phyloP scores from a whole-genome alignment of 257 asterid species.

The Ehretia macrophylla region DNA sequence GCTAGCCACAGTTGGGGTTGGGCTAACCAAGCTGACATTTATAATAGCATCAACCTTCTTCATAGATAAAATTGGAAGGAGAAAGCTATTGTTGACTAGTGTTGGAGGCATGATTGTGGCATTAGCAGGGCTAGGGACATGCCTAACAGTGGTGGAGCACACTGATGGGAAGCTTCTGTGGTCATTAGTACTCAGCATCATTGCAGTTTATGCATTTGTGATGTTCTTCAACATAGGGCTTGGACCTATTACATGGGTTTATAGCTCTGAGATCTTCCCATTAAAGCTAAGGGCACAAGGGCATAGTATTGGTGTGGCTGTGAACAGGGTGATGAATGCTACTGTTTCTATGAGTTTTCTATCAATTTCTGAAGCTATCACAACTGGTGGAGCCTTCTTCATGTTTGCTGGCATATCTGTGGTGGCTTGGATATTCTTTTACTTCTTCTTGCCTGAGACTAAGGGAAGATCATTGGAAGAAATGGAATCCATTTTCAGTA shows the following conservation, averaged over 20 bases:
- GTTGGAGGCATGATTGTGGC: conserved; percentile 52
- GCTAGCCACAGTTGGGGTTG: conserved; percentile 57
- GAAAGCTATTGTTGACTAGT: conserved; percentile 47
- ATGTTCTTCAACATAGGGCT: conserved; percentile 67
- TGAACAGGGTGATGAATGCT: conserved; percentile 71
- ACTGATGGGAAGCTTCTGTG: conserved; percentile 28
- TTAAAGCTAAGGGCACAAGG: conserved; percentile 56
- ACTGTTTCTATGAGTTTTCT: conserved; percentile 62
- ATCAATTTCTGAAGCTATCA: conserved; percentile 48
- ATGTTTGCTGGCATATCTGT: conserved; percentile 43
- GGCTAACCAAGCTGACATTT: conserved; percentile 47
- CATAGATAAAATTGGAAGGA: conserved; percentile 54
- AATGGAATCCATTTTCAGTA: conserved; percentile 50
- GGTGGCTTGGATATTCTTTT: conserved; percentile 56
- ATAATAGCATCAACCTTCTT: conserved; percentile 45
- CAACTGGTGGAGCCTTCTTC: conserved; percentile 56
- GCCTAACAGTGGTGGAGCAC: conserved; percentile 42
- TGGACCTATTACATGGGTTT: conserved; percentile 83
- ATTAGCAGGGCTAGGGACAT: conserved; percentile 45
- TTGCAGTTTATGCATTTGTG: conserved; percentile 39
- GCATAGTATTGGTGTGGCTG: conserved; percentile 54
- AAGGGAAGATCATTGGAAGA: conserved; percentile 65
- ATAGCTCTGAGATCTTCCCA: conserved; percentile 71
- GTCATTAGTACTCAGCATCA: conserved; percentile 50
- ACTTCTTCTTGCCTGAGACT: conserved; percentile 60